phyloP scores from a whole-genome alignment of 179 eudicot genomes.

The Silene coronaria region DNA sequence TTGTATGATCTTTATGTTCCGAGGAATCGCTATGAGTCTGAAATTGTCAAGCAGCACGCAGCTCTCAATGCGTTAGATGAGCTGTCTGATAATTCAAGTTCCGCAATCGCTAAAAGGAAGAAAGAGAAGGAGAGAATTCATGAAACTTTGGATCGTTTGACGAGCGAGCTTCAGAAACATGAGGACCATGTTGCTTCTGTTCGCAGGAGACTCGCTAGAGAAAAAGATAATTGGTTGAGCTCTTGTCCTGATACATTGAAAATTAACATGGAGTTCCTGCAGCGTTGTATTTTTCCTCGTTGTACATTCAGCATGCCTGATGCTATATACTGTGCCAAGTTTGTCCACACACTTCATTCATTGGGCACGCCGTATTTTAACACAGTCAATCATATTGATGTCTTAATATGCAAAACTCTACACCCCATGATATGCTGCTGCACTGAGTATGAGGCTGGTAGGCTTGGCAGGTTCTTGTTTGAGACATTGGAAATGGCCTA shows the following conservation, averaged over 20 bases:
- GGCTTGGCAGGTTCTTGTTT: slow-evolving; percentile 90
- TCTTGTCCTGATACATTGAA: slow-evolving; percentile 94
- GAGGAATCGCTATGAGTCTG: slow-evolving; percentile 83
- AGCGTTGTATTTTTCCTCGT: slow-evolving; percentile 97
- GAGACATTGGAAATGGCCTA: slow-evolving; percentile 97
- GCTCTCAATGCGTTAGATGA: slow-evolving; percentile 94
- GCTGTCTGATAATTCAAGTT: slow-evolving; percentile 89
- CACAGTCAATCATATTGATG: slow-evolving; percentile 97
- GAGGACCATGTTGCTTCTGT: slow-evolving; percentile 88
- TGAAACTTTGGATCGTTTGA: slow-evolving; percentile 84
- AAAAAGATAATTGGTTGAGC: slow-evolving; percentile 94
- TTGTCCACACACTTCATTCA: slow-evolving; percentile 95
- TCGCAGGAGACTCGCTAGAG: slow-evolving; percentile 74
- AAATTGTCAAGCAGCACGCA: slow-evolving; percentile 81
- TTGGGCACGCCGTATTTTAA: slow-evolving; percentile 94
- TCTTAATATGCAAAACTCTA: slow-evolving; percentile 86
- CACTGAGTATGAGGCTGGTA: slow-evolving; percentile 97
- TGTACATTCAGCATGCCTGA: slow-evolving; percentile 98
- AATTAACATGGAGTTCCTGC: slow-evolving; percentile 96
- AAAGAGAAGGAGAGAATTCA: slow-evolving; percentile 97
- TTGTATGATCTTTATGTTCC: slow-evolving; percentile 97
- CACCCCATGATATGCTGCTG: slow-evolving; percentile 99
- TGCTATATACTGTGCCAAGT: slow-evolving; percentile 94
- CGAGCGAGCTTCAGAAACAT: slow-evolving; percentile 77
- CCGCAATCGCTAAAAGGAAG: slow-evolving; percentile 94